A percentile compares a stretch with the other conserved stretches of the same genome.
Evolutionary conservation across 768 basidiomycete genomes (phyloP).

Genomic region (Neoboletus magnificus): DNA sequence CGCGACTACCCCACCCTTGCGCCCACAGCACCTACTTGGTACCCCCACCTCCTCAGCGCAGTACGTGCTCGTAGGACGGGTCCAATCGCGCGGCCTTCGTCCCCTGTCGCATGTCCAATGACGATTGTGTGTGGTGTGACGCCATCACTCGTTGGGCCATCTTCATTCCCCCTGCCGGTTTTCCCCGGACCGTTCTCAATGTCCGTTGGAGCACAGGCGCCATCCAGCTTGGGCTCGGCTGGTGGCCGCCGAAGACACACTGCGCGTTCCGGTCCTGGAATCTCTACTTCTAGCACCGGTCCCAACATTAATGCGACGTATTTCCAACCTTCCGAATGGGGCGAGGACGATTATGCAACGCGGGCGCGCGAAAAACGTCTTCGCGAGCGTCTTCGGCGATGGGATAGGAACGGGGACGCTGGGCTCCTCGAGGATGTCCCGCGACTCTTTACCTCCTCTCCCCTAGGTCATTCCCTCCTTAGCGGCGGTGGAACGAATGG

Average conservation of each 20-base stretch:
- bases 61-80: constrained; percentile 76
- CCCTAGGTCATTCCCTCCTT: constrained; percentile 8
- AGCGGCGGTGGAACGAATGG: neutral
- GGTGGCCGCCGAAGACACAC: constrained; percentile 14
- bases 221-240: neutral
- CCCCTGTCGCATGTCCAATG: constrained; percentile 65
- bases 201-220: constrained; percentile 11
- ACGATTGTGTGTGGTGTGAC: constrained; percentile 87
- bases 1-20: constrained; percentile 80
- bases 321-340: constrained; percentile 45
- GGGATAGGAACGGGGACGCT: constrained; percentile 61
- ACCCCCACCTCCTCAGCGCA: constrained; percentile 71
- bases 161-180: constrained; percentile 17
- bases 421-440: constrained; percentile 64
- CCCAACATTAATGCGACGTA: constrained; percentile 18
- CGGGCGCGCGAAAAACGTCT: constrained; percentile 70
- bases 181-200: constrained; percentile 11
- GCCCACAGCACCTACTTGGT: constrained; percentile 72
- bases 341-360: constrained; percentile 63
- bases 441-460: constrained; percentile 39
- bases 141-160: constrained; percentile 62
- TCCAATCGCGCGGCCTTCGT: constrained; percentile 53
- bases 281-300: constrained; percentile 33
- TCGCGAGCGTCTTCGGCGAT: constrained; percentile 64
- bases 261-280: constrained; percentile 17